Conservation (phyloP, 2,329 filamentous ascomycete species). For the Madurella mycetomatis region DNA sequence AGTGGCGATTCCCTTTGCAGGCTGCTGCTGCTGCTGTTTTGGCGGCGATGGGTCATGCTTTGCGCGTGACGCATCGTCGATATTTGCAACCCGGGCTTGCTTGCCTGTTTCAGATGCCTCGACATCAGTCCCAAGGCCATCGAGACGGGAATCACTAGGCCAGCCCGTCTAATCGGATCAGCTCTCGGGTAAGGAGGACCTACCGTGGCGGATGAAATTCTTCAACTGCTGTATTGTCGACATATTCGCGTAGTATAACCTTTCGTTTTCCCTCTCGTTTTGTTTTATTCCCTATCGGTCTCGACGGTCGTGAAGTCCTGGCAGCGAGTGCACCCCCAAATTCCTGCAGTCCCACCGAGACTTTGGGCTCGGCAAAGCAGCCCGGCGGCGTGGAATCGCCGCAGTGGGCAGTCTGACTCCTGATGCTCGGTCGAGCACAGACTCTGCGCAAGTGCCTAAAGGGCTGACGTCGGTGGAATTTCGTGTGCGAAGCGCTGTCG, state of each 20-base stretch:
- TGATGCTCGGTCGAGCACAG: background rate
- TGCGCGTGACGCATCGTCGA: slow-evolving; percentile 46
- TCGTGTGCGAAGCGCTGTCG: background rate
- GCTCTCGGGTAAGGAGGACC: slow-evolving; percentile 20
- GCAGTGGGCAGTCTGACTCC: background rate
- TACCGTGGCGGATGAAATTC: slow-evolving; percentile 94
- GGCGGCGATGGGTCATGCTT: slow-evolving; percentile 49
- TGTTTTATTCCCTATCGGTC: background rate
- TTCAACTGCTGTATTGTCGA: slow-evolving; percentile 90
- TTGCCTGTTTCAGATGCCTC: slow-evolving; percentile 55
- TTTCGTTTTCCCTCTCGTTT: slow-evolving; percentile 1
- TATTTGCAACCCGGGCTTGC: slow-evolving; percentile 69
- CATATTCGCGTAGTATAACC: slow-evolving; percentile 38
- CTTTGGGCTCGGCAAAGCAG: background rate
- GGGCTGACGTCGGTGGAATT: background rate
- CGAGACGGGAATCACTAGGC: background rate
- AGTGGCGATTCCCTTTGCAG: slow-evolving; percentile 43
- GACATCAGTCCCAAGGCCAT: background rate
- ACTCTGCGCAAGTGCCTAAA: background rate
- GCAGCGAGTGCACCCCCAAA: background rate
- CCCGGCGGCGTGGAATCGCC: background rate
- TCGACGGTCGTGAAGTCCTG: background rate
- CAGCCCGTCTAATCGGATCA: background rate
- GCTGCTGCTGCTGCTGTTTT: slow-evolving; percentile 53
- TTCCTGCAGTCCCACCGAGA: background rate